Base-by-base conservation (phyloP, 345 rosid genomes). In the Raphanus raphanistrum region DNA sequence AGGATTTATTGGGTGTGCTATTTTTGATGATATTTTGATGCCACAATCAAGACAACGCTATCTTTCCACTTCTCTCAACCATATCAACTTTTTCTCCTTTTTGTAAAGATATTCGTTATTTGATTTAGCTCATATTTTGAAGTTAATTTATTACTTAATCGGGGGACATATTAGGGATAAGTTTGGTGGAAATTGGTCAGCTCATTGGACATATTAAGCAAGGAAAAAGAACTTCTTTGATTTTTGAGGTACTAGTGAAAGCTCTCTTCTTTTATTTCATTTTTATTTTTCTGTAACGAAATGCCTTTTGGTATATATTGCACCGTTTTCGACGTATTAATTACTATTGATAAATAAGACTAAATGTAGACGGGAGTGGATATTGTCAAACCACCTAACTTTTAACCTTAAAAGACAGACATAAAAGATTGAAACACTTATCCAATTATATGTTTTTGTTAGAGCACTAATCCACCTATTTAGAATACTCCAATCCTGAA, bases 101-200 rank as follows among this genome's bases (percentile, higher is more conserved):
- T 26, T 17, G 2, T 7, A 12, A 4, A 25, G 2, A 8, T n/a
- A 64, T 68, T 54, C 33, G 45, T 7, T 27, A 35, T 59, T 41
- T 45, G 1, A 9, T 50, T 65, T n/a, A 36, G n/a, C 29, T 62
- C 29, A 38, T 26, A 63, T 50, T 21, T 25, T 13, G 32, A 48
- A 43, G 5, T 35, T 17, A 36, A 17, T 17, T 25, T 8, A 71
- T 73, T 41, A 41, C 31, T 62, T 54, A 75, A 27, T 32, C 43
- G 70, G 83, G 55, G 59, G 50, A 80, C 70, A 69, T 28, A 69
- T 55, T 73, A 64, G 71, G 80, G 78, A 31, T 58, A 78, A 28
- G 81, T 79, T 68, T 76, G 84, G 80, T 85, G 64, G 13, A 74
- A 73, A 59, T 76, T 64, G 74, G 84, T 82, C 75, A 57, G 81